Evolutionary conservation across 805 yeast genomes (phyloP), one percentile per base, ranked within the genome.

Genomic region (Saccharomycopsis selenospora): DNA sequence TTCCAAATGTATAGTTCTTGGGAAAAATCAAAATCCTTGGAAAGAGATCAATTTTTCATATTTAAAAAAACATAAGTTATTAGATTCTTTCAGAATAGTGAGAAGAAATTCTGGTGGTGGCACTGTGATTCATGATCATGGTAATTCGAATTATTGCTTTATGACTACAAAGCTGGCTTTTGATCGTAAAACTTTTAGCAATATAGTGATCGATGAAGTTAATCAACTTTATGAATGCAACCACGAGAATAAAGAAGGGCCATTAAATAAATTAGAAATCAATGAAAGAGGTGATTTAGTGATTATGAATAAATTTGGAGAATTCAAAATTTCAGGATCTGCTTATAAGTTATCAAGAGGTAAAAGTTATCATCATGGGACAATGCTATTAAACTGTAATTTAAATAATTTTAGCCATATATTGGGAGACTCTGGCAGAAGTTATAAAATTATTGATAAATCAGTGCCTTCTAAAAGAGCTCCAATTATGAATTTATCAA

Each of bases 21-120:
- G 99, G 0, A 88, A 95, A 59, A 93, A 93, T 60, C 99, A 93
- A 64, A 93, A 89, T 54, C 95, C 96, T 2, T 91, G 91, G 87
- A 77, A 80, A 50, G 99, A 93, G 61, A 73, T 80, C 36, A 85
- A 86, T 57, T 49, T 93, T 2, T 72, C 77, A 18, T 49, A 46
- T 24, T 43, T 52, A 43, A 48, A 45, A 25, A 22, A 38, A n/a
- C 43, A 40, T 8, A 25, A 27, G 10, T 36, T 42, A 4, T 4
- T 42, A 14, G n/a, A 18, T 17, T 5, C 46, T n/a, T 71, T 86
- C 23, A 91, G 95, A 0, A 59, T 90, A 5, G 61, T 93, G 4
- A 70, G 99, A 56, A 70, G 99, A 48, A 68, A 75, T 43, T 82
- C 93, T 6, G 99, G 99, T 0, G 99, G 99, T 1, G 99, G 99